phyloP scores from a whole-genome alignment of 768 basidiomycete species.

The Lactarius hengduanensis region DNA sequence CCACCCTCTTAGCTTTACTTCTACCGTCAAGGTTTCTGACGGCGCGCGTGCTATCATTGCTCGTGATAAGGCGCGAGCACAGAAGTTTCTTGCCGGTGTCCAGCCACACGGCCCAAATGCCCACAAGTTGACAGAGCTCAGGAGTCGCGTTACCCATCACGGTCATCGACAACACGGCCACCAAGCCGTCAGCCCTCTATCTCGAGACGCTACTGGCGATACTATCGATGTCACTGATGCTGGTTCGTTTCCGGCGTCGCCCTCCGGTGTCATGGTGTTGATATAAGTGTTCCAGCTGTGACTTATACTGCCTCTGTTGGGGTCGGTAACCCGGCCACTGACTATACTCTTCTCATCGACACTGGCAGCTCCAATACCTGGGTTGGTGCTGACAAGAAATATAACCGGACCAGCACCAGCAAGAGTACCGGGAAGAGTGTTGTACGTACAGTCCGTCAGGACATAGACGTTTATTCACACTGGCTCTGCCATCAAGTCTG shows the following conservation, averaged over 20 bases:
- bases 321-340: slow-evolving; percentile 50
- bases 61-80: slow-evolving; percentile 53
- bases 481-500: slow-evolving; percentile 43
- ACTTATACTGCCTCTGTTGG: slow-evolving; percentile 54
- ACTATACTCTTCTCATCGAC: slow-evolving; percentile 55
- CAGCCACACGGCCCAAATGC: slow-evolving; percentile 53
- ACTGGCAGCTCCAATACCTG: slow-evolving; percentile 60
- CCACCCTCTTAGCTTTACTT: slow-evolving; percentile 46
- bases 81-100: slow-evolving; percentile 53
- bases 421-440: slow-evolving; percentile 40
- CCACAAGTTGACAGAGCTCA: slow-evolving; percentile 32
- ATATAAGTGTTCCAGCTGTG: slow-evolving; percentile 37
- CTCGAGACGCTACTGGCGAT: slow-evolving; percentile 28
- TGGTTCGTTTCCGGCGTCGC: slow-evolving; percentile 32
- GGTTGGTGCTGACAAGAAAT: slow-evolving; percentile 52
- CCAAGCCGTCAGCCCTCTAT: slow-evolving; percentile 4
- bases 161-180: neutral
- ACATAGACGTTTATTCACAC: slow-evolving; percentile 41
- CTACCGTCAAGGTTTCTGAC: slow-evolving; percentile 39
- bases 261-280: neutral
- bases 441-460: slow-evolving; percentile 32
- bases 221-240: slow-evolving; percentile 59
- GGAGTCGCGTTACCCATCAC: slow-evolving; percentile 32
- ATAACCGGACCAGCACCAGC: slow-evolving; percentile 47
- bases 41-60: slow-evolving; percentile 50